Base-by-base conservation (phyloP, 805 yeast genomes). In the Candida hungchunana region DNA sequence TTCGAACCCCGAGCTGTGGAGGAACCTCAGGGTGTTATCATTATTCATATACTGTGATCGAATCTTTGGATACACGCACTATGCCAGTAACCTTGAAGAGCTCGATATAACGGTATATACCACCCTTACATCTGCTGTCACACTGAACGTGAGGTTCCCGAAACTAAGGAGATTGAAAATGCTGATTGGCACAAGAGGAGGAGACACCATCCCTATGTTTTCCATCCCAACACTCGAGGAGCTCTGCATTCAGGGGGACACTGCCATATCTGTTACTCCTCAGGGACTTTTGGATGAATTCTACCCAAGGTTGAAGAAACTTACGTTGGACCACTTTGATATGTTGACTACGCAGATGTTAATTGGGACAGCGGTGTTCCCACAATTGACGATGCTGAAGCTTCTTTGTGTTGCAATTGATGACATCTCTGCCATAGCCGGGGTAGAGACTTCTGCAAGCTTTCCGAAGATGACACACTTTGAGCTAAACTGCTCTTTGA, bases 171-270 rank as follows among this genome's bases (percentile, higher is more conserved):
- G 18, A 12, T 31, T 40, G 13, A 29, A 28, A 8, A 12, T 36
- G 12, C 5, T n/a, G 11, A 23, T 31, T 7, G 38, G 28, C 18
- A n/a, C 27, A 31, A 24, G 22, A 4, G 25, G 39, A 22, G 22
- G 39, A 26, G 29, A 31, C 16, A 18, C 24, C 9, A 22, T 40
- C 11, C 45, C 42, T 4, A 18, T 26, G 16, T 41, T 41, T 22
- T 5, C 31, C 14, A 25, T 37, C 16, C 39, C 35, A 11, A 18
- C 35, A 2, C 17, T 41, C 17, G 35, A 29, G 13, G 28, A 31
- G 23, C 23, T 41, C n/a, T 11, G 15, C 6, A 26, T 38, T 6
- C 9, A 18, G 18, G 24, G 31, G 5, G 31, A 32, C 21, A 30
- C 27, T 8, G 6, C 17, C 9, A 25, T 18, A 26, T 15, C 13